Base-by-base conservation (phyloP, 2,329 filamentous ascomycete species). In the Cordyceps fumosorosea region DNA sequence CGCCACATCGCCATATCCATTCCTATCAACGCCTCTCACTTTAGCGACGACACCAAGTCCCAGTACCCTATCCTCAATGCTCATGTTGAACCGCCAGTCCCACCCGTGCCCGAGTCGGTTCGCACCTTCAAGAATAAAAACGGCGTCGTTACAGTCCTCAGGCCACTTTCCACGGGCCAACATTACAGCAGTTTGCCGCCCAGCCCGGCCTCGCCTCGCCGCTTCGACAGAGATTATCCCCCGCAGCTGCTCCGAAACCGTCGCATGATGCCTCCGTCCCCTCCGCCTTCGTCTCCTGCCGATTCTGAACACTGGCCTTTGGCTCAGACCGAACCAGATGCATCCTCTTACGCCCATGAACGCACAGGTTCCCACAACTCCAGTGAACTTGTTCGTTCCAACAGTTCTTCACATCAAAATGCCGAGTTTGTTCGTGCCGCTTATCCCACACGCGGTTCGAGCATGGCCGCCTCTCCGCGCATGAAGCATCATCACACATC, bases 1-100 rank as follows among this genome's bases (percentile, higher is more conserved):
- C 77, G 81, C 5, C 81, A 86, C 66, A 85, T 87, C 65, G 82
- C 83, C 63, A 86, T 86, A 57, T 85, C 83, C 0, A 85, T 86
- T 51, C 84, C 84, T 1, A 63, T 80, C 14, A 77, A 83, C 65
- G 73, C 82, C 62, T 78, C 77, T 5, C 77, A 81, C 24, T 71
- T 80, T 50, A 75, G 74, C 3, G 64, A 67, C 42, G 66, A 65
- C 37, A 68, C 69, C 22, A 68, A 69, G 53, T 70, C 73, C 7
- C 74, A 76, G 62, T 73, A 75, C 60, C 73, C 74, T 12, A 67
- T 74, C 18, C 70, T 69, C 20, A 7, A 34, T 18, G 26, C 51
- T 3, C 44, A 56, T 14, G 18, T 5, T 8, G 48, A 60, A 12
- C 37, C 55, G 29, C 60, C 58, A 32, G 24, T 61, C 2, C 60